Conservation (phyloP, 139 green algal genomes). For the Chlamydomonas sp. region DNA sequence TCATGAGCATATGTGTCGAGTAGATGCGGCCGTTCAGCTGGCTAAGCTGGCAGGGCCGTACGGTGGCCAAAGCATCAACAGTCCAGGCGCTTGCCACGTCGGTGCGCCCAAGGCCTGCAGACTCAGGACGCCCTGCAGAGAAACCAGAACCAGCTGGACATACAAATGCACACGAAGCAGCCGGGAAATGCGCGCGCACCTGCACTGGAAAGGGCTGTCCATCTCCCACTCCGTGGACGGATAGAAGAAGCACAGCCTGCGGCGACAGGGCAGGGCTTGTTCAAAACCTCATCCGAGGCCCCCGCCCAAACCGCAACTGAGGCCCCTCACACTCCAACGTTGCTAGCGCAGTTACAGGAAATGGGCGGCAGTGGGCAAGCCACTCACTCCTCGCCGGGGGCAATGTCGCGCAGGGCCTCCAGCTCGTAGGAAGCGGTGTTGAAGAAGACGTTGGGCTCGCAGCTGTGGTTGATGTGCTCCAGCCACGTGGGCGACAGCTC, state of each 20-base stretch:
- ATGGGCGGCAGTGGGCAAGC: no score
- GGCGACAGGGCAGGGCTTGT: no score
- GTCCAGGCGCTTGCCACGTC: no score
- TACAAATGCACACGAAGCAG: background rate
- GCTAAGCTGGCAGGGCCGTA: no score
- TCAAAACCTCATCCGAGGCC: no score
- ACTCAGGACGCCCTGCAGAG: background rate
- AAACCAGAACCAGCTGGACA: background rate
- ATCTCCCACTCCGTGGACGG: conserved; percentile 4
- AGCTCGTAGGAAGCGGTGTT: background rate
- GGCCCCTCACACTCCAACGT: no score
- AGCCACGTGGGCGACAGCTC: background rate
- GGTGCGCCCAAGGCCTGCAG: no score
- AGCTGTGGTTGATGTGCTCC: conserved; percentile 13
- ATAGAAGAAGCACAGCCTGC: conserved; percentile 9
- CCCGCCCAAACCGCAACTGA: no score
- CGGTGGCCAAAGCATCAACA: no score
- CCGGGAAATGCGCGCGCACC: background rate
- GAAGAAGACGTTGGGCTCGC: conserved; percentile 15
- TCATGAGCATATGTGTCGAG: no score
- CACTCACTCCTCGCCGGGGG: background rate
- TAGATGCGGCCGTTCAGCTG: no score
- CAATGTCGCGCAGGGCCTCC: background rate
- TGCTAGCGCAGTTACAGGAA: no score
- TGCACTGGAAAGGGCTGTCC: conserved; percentile 5